Base-by-base conservation (phyloP, 2,329 filamentous ascomycete species). In the Fusarium stilboides region DNA sequence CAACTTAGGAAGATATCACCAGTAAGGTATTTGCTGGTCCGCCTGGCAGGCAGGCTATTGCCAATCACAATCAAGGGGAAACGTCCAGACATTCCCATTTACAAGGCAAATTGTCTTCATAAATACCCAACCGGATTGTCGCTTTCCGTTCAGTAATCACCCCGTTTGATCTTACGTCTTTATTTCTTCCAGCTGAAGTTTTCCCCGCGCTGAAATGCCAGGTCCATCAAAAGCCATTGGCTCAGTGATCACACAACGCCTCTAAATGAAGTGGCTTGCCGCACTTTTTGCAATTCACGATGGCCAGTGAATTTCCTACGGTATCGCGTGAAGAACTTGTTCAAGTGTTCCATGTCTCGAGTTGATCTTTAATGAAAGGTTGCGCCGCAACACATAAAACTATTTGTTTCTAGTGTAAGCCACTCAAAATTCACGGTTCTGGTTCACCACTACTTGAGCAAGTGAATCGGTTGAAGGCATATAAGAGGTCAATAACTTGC, bases 191-290 rank as follows among this genome's bases (percentile, higher is more conserved):
- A 43, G 20, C 39, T 42, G 44, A 60, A 59, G 42, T 22, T 9
- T 50, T 50, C 55, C 64, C 59, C 49, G 39, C 51, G 22, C 45
- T 46, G n/a, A 19, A 17, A 6, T 33, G 36, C 45, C 24, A 65
- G 33, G 40, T 22, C 33, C 26, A 31, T 33, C 22, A 14, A n/a
- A 37, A 14, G 22, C 43, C 22, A 59, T 70, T 68, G 58, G 67
- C 43, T 37, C 37, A 17, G 31, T 9, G 24, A 45, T 42, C n/a
- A 37, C 52, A 9, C 20, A 46, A 43, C 58, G 54, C 67, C 67
- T 45, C 37, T 17, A 31, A 47, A 26, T 36, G 33, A 46, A 28
- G 62, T 70, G 68, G 67, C 67, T 68, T 70, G 24, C 31, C 8
- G 33, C 40, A 36, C 22, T 45, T 45, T 45, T 40, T 19, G 22